Evolutionary conservation across 1,139 yeast genomes (phyloP), one percentile per base, ranked within the genome.

Genomic region (Candida frijolesensis): DNA sequence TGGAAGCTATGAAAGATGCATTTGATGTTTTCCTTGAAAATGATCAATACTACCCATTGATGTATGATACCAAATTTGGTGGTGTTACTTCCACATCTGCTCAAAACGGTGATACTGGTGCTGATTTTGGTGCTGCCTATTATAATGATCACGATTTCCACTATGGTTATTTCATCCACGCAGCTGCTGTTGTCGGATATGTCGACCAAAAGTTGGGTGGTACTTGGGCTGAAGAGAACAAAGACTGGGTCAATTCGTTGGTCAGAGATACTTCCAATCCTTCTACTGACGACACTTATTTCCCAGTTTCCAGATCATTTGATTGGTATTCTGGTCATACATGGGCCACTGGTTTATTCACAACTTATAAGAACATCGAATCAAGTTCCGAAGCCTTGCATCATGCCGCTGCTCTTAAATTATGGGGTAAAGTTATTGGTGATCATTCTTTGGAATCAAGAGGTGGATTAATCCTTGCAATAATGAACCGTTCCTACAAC

Each of bases 241-340:
- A 82, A 62, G 55, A 57, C 27, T 60, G 58, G 27, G 70, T 73
- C 34, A 61, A 70, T 48, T 58, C 64, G 3, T 54, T 64, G 41
- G 74, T 71, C 1, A 80, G 95, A 64, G 95, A 88, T 63, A 90
- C 85, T 49, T 90, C 92, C 37, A 87, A 88, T 60, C 95, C 91
- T 32, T 79, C 85, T 51, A 65, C 51, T 32, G 72, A 71, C 2
- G 95, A 87, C 63, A 50, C 72, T 1, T 79, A 78, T 63, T 89
- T 87, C 83, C 96, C 96, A 3, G 87, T 83, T 14, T 86, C 81
- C 45, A 79, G 96, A 63, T 79, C 78, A 77, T 89, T 88, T 67
- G 94, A 87, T 65, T 89, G 89, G 89, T 89, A 70, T 69, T 77
- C 78, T 43, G 96, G 96, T 32, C 96, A 89, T 66, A 86, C 95